phyloP scores from a whole-genome alignment of 2,329 filamentous ascomycete genomes.

The Helotiales sp. region DNA sequence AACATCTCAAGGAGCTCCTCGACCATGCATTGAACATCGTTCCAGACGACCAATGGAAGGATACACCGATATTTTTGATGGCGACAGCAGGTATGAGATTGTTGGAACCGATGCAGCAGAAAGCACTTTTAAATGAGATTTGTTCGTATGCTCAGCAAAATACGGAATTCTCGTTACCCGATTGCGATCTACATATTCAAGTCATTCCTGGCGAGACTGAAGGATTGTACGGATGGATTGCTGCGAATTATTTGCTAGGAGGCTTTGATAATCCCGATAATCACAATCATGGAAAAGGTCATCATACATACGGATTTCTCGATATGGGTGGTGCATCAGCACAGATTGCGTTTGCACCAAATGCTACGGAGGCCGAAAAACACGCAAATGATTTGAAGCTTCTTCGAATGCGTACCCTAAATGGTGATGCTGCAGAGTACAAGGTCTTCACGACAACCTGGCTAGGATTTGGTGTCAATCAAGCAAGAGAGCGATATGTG shows the following conservation, averaged over 20 bases:
- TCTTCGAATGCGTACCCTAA: constrained; percentile 78
- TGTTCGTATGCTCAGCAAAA: constrained; percentile 79
- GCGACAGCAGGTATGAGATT: constrained; percentile 95
- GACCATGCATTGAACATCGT: constrained; percentile 80
- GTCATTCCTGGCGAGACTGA: constrained; percentile 96
- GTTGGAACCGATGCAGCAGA: constrained; percentile 71
- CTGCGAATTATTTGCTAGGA: constrained; percentile 90
- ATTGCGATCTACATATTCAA: constrained; percentile 86
- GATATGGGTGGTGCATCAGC: constrained; percentile 98
- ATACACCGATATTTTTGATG: constrained; percentile 92
- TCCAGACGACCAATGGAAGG: constrained; percentile 70
- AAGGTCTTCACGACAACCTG: constrained; percentile 94
- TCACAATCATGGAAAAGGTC: constrained; percentile 80
- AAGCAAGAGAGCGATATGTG: constrained; percentile 85
- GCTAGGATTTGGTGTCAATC: constrained; percentile 96
- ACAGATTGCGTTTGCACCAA: constrained; percentile 96
- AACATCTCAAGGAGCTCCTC: constrained; percentile 78
- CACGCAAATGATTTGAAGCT: constrained; percentile 89
- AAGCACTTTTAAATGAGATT: constrained; percentile 70
- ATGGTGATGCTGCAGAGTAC: constrained; percentile 77
- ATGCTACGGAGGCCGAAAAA: constrained; percentile 83
- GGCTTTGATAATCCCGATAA: constrained; percentile 78
- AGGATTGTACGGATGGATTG: constrained; percentile 95
- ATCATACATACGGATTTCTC: constrained; percentile 94
- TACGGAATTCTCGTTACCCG: constrained; percentile 82